These are phyloP conservation scores for Pelargonium citronellum DNA, from an alignment of 441 rosid species.

Conservation along the genomic window DNA sequence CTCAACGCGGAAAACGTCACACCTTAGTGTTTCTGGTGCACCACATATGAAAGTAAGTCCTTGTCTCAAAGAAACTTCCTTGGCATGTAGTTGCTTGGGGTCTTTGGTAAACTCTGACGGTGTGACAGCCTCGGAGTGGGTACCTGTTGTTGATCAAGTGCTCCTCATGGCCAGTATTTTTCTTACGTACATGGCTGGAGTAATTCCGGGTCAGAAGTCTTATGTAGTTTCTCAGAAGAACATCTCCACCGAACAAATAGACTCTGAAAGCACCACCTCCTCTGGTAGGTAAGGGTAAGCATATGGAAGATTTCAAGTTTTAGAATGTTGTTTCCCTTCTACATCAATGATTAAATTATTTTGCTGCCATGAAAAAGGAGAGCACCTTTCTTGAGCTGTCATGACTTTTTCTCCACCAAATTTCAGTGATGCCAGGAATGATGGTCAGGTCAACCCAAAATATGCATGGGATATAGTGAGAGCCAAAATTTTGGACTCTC, in stretches of 20 bases:
- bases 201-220: conserved; percentile 48
- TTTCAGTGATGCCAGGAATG: conserved; percentile 36
- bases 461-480: conserved; percentile 60
- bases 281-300: conserved; percentile 96
- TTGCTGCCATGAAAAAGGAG: conserved; percentile 5
- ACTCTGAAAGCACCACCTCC: conserved; percentile 38
- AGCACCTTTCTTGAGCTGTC: conserved; percentile 10
- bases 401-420: conserved; percentile 17
- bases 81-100: conserved; percentile 40
- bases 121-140: conserved; percentile 43
- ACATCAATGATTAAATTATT: background rate
- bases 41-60: conserved; percentile 29
- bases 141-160: conserved; percentile 59
- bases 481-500: conserved; percentile 61
- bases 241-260: conserved; percentile 25
- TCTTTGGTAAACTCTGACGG: conserved; percentile 50
- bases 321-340: conserved; percentile 13
- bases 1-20: conserved; percentile 23
- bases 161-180: conserved; percentile 63
- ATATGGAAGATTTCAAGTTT: conserved; percentile 20
- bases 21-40: conserved; percentile 14
- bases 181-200: conserved; percentile 83
- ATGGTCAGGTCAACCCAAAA: conserved; percentile 32
- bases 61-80: conserved; percentile 24
- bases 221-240: conserved; percentile 29